Evolutionary conservation across 192 early-diverging fungal genomes (phyloP).

Genomic region (Phlyctochytrium planicorne): DNA sequence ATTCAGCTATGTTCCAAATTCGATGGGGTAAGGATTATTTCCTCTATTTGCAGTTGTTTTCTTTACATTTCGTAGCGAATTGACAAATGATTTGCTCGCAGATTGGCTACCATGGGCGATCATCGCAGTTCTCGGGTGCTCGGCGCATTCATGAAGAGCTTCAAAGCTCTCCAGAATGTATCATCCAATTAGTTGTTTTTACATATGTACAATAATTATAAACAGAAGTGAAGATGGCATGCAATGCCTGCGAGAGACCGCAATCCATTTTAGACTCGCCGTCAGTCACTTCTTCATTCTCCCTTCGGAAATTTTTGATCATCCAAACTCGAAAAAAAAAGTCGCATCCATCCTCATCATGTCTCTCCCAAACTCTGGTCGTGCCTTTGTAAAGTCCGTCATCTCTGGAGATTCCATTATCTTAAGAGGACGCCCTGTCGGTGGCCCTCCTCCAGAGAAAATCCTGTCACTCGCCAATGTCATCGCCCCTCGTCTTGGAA

Average conservation of each 20-base stretch:
- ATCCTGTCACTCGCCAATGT: slow-evolving; percentile 80
- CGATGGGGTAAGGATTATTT: slow-evolving; percentile 3
- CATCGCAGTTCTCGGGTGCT: slow-evolving; percentile 23
- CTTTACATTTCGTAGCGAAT: background rate
- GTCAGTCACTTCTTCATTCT: no score
- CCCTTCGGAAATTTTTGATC: no score
- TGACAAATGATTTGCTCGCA: slow-evolving; percentile 16
- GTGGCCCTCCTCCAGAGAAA: slow-evolving; percentile 83
- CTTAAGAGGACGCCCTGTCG: slow-evolving; percentile 75
- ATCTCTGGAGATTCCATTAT: slow-evolving; percentile 92
- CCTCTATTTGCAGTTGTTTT: background rate
- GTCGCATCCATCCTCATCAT: background rate
- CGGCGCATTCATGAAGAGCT: background rate
- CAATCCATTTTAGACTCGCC: no score
- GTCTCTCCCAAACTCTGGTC: slow-evolving; percentile 36
- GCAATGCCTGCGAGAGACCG: no score
- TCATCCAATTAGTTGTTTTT: no score
- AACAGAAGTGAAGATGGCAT: no score
- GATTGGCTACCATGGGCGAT: slow-evolving; percentile 53
- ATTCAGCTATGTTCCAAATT: slow-evolving; percentile 61
- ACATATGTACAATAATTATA: no score
- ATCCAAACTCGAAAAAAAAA: no score
- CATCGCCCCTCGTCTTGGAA: slow-evolving; percentile 80
- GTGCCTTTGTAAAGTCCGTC: slow-evolving; percentile 83
- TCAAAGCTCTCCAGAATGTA: no score